Evolutionary conservation across 2,329 filamentous ascomycete genomes (phyloP).

Genomic region (Neoarthrinium moseri): DNA sequence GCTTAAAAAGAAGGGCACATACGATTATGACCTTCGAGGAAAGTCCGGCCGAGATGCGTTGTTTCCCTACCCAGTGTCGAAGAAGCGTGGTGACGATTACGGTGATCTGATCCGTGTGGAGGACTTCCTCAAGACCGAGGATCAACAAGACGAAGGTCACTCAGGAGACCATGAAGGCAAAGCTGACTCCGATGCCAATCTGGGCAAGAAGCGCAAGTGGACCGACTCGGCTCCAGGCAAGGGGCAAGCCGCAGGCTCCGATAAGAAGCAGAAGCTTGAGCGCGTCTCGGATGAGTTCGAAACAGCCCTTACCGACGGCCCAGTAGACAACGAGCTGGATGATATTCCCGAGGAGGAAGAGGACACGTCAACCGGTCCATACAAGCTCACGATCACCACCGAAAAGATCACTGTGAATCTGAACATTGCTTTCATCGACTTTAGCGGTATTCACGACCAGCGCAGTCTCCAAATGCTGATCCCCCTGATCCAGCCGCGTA

Average conservation of each 20-base stretch:
- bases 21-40: slow-evolving; percentile 87
- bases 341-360: slow-evolving; percentile 56
- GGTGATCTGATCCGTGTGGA: slow-evolving; percentile 92
- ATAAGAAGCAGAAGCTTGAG: slow-evolving; percentile 58
- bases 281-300: slow-evolving; percentile 46
- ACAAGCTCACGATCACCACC: slow-evolving; percentile 68
- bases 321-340: slow-evolving; percentile 54
- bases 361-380: slow-evolving; percentile 59
- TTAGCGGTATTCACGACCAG: slow-evolving; percentile 88
- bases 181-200: slow-evolving; percentile 54
- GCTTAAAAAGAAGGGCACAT: slow-evolving; percentile 83
- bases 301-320: slow-evolving; percentile 36
- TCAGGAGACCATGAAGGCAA: slow-evolving; percentile 53
- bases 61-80: slow-evolving; percentile 81
- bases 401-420: slow-evolving; percentile 68
- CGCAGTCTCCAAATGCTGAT: slow-evolving; percentile 93
- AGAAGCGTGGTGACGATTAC: slow-evolving; percentile 83
- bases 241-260: slow-evolving; percentile 42
- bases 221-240: slow-evolving; percentile 60
- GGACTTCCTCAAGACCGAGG: slow-evolving; percentile 90
- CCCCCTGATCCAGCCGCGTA: slow-evolving; percentile 88
- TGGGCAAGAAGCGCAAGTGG: slow-evolving; percentile 95
- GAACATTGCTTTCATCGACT: slow-evolving; percentile 85
- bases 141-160: slow-evolving; percentile 74
- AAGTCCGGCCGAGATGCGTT: slow-evolving; percentile 92